Evolutionary conservation across 805 yeast genomes (phyloP).

Genomic region (Clavispora santaluciae): DNA sequence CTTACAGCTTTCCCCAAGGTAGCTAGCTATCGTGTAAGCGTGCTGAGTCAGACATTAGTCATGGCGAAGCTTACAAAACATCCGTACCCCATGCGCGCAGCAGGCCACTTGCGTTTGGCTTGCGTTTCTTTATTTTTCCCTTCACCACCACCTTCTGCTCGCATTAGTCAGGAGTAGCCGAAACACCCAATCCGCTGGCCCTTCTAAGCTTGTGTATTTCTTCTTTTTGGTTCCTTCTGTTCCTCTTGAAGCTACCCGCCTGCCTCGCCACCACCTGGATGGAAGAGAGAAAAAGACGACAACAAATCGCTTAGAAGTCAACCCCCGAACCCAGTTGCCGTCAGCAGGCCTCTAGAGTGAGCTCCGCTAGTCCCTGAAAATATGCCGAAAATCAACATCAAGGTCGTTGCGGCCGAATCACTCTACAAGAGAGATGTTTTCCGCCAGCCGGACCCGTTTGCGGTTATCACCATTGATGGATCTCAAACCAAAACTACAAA

Average conservation of each 20-base stretch:
- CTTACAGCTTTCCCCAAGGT: too few species aligned
- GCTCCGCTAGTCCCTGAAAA: constrained; percentile 1
- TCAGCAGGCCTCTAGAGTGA: background rate
- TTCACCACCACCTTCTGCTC: background rate
- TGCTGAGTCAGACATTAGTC: background rate
- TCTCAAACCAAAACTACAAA: constrained; percentile 92
- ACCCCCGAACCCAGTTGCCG: background rate
- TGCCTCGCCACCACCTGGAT: background rate
- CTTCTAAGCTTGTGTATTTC: background rate
- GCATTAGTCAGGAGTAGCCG: constrained; percentile 1
- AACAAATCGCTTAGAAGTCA: background rate
- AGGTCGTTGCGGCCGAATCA: constrained; percentile 93
- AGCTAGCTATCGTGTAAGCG: too few species aligned
- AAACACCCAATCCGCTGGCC: constrained; percentile 3
- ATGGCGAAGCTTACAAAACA: too few species aligned
- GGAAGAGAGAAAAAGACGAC: background rate
- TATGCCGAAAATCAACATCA: constrained; percentile 46
- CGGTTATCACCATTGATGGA: constrained; percentile 96
- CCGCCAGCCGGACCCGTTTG: constrained; percentile 96
- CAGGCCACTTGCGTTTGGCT: background rate
- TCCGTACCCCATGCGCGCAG: constrained; percentile 1
- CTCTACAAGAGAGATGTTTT: constrained; percentile 92
- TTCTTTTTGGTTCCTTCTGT: background rate
- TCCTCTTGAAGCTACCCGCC: background rate
- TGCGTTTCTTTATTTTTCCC: background rate